Base-by-base conservation (phyloP, 345 rosid genomes). In the Combretum micranthum region DNA sequence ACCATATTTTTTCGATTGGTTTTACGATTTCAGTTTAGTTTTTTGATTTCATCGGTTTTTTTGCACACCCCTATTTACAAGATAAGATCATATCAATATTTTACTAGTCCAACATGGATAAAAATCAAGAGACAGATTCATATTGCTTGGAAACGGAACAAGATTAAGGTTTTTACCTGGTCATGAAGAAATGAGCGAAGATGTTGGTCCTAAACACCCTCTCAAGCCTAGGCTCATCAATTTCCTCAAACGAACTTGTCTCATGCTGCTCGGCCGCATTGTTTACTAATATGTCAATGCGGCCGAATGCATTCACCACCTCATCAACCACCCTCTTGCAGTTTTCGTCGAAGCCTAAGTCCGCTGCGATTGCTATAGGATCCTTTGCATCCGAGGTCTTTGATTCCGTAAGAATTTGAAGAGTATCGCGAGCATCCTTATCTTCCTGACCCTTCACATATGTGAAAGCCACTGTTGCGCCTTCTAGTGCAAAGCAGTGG, bases 401-500 rank as follows among this genome's bases (percentile, higher is more conserved):
- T 0, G 37, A 69, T 42, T 74, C 68, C 44, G 53, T 73, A 14
- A 83, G 64, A 54, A 82, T 68, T 42, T 69, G 55, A 1, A 85
- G 75, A 0, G 86, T 80, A n/a, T 85, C 89, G 1, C 61, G 57
- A 0, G 95, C 88, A 19, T 87, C 97, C 65, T 69, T 90, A 55
- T 87, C 96, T 57, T 87, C 93, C 20, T 65, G 75, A 17, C 62
- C 60, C 62, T 80, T 86, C 15, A 84, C 83, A 45, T 81, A 81
- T 0, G 97, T 87, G 77, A 90, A 83, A 6, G 85, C 97, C 19
- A 87, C 88, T 0, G 77, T 78, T 12, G 90, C 93, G 1, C 97
- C 93, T 42, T 87, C 93, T 15, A 55, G 52, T 0, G 68, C 87
- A 13, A 72, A 87, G 50, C 56, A 64, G 60, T 73, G 64, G 55